These are phyloP conservation scores for Hyphodiscus sp. DNA, from an alignment of 2,329 filamentous ascomycete species.

Conservation along the genomic window DNA sequence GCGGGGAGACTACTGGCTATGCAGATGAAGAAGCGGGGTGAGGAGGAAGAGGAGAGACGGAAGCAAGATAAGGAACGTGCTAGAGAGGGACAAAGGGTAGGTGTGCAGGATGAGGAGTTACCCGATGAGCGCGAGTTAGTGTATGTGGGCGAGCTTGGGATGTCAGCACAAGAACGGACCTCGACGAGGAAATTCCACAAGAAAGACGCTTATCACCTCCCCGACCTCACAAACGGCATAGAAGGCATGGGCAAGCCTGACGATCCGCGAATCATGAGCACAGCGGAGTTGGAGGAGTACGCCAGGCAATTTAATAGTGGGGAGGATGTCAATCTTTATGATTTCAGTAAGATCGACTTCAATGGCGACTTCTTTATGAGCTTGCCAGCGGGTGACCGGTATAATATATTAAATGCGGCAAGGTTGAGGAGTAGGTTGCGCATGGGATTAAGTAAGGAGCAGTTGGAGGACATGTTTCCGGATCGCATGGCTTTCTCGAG, in stretches of 20 bases:
- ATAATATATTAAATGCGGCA: slow-evolving; percentile 96
- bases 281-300: slow-evolving; percentile 90
- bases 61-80: slow-evolving; percentile 29
- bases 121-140: slow-evolving; percentile 65
- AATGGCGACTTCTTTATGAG: slow-evolving; percentile 93
- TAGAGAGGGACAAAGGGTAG: slow-evolving; percentile 30
- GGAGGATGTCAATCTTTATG: slow-evolving; percentile 86
- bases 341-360: slow-evolving; percentile 98
- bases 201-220: slow-evolving; percentile 92
- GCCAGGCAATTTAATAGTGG: slow-evolving; percentile 86
- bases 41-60: slow-evolving; percentile 71
- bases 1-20: slow-evolving; percentile 87
- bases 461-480: slow-evolving; percentile 93
- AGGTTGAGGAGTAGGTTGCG: slow-evolving; percentile 78
- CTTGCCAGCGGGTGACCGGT: slow-evolving; percentile 80
- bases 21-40: slow-evolving; percentile 86
- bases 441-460: slow-evolving; percentile 96
- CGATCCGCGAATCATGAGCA: slow-evolving; percentile 92
- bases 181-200: slow-evolving; percentile 76
- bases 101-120: slow-evolving; percentile 50
- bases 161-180: slow-evolving; percentile 69
- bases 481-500: slow-evolving; percentile 94
- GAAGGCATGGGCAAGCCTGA: slow-evolving; percentile 83
- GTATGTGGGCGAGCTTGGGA: slow-evolving; percentile 84
- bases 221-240: slow-evolving; percentile 72